These are phyloP conservation scores for Gracilaria domingensis DNA, from an alignment of 23 red algal species.

Conservation along the genomic window DNA sequence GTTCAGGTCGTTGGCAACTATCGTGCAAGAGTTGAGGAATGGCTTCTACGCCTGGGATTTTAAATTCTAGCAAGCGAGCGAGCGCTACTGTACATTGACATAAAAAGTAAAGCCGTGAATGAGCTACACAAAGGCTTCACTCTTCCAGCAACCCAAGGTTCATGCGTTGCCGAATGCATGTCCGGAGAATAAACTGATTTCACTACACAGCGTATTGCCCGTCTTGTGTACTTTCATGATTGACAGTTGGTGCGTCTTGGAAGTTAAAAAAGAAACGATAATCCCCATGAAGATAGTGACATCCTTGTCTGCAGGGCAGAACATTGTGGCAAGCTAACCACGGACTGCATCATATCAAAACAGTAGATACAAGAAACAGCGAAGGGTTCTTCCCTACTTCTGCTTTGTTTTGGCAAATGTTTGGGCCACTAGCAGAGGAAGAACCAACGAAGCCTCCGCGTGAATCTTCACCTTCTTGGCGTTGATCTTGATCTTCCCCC, in stretches of 20 bases:
- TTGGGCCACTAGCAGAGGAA: constrained; percentile 96
- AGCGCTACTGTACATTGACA: not conserved
- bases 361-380: too few relatives aligned
- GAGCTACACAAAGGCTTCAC: not conserved
- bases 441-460: constrained; percentile 91
- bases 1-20: constrained; percentile 79
- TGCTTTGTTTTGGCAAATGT: constrained; percentile 81
- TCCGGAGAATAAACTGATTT: not conserved
- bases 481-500: constrained; percentile 91
- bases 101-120: too few relatives aligned
- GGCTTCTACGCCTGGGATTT: constrained; percentile 77
- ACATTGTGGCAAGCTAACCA: too few relatives aligned
- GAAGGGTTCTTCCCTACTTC: not conserved
- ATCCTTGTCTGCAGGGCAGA: too few relatives aligned
- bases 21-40: constrained; percentile 55
- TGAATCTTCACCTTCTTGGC: constrained; percentile 84
- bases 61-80: constrained; percentile 9
- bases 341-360: too few relatives aligned
- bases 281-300: too few relatives aligned
- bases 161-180: not conserved
- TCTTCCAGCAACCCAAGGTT: not conserved
- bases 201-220: not conserved
- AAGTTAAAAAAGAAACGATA: too few relatives aligned
- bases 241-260: too few relatives aligned
- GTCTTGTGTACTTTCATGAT: not conserved